Conservation (phyloP, 176 grass and related monocot species). For the Melocanna baccifera region DNA sequence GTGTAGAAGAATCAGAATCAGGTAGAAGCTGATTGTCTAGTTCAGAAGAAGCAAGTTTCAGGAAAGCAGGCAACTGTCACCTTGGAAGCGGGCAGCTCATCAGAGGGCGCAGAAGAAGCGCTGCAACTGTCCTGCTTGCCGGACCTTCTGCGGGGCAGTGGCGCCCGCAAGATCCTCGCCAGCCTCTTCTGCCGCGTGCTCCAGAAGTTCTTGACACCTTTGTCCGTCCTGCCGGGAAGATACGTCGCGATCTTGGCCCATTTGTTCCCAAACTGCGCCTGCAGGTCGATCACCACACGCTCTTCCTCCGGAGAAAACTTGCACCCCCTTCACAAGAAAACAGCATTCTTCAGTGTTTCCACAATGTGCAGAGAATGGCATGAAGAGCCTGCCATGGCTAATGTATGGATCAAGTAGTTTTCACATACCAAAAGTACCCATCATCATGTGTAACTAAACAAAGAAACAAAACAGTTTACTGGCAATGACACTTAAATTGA, state of each 20-base stretch:
- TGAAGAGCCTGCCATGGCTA: background rate
- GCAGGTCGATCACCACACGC: constrained; percentile 40
- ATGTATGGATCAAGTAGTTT: background rate
- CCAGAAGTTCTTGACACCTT: constrained; percentile 77
- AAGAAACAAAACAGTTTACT: background rate
- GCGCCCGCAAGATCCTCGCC: background rate
- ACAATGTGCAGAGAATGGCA: background rate
- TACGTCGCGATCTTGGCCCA: constrained; percentile 54
- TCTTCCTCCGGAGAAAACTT: constrained; percentile 51
- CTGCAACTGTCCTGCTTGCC: background rate
- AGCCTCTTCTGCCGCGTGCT: constrained; percentile 56
- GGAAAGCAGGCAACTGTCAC: background rate
- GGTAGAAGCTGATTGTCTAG: background rate
- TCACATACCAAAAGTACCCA: background rate
- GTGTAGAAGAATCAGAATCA: background rate
- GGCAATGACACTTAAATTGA: background rate
- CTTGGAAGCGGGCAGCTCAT: background rate
- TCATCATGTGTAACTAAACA: background rate
- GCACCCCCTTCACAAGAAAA: constrained; percentile 20
- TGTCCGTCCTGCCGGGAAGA: constrained; percentile 58
- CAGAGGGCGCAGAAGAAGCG: background rate
- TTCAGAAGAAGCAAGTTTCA: background rate
- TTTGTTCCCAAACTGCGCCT: constrained; percentile 53
- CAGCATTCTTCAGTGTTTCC: background rate
- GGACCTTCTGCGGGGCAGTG: background rate